These are phyloP conservation scores for Malassezia nana DNA, from an alignment of 1,284 basidiomycete genomes.

Conservation along the genomic window DNA sequence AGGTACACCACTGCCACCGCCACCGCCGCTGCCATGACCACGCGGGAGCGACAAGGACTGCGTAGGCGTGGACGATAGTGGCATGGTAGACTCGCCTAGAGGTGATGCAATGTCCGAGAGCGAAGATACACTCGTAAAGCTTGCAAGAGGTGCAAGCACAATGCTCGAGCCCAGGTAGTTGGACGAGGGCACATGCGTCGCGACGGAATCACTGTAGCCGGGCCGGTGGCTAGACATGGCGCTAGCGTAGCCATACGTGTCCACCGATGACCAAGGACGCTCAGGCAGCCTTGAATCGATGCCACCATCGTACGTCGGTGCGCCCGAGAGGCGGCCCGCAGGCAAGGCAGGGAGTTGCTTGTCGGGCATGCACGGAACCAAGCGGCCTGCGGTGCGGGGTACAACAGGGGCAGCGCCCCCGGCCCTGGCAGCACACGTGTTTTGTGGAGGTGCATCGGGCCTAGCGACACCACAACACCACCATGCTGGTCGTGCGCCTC, in stretches of 20 bases:
- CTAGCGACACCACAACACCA: not conserved
- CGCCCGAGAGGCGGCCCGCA: not conserved
- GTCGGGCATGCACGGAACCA: not conserved
- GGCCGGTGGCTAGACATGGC: too few species aligned
- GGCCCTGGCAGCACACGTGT: not conserved
- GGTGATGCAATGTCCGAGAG: not conserved
- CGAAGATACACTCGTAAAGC: not conserved
- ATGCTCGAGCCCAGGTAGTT: slow-evolving; percentile 3
- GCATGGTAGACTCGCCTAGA: not conserved
- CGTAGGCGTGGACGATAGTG: not conserved
- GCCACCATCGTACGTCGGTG: not conserved
- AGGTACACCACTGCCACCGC: not conserved
- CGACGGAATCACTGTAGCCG: not conserved
- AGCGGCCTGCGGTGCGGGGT: not conserved
- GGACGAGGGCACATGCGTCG: not conserved
- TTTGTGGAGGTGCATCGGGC: not conserved
- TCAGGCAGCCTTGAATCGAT: not conserved
- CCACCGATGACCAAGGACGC: not conserved
- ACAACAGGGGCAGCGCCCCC: too few species aligned
- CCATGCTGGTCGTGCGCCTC: slow-evolving; percentile 17
- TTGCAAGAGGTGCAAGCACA: slow-evolving; percentile 2
- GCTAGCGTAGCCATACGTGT: not conserved
- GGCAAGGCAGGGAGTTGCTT: not conserved
- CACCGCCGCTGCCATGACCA: too few species aligned
- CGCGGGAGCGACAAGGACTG: not conserved